Base-by-base conservation (phyloP, 306 rosid species). In the Styphnolobium japonicum region DNA sequence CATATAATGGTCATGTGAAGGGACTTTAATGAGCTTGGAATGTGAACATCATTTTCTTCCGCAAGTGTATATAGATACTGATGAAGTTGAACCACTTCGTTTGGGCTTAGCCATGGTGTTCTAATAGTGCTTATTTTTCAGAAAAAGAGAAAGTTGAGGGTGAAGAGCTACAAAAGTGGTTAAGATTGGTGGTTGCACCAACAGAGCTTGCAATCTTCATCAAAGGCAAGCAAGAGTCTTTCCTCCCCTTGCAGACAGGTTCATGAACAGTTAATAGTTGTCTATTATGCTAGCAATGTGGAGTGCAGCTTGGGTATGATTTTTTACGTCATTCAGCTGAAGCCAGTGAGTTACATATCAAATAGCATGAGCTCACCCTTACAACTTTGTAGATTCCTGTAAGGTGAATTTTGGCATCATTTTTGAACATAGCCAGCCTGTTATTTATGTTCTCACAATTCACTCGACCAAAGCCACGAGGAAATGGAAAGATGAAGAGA, bases 121-220 rank as follows among this genome's bases (percentile, higher is more conserved):
- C 78, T 86, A 75, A 83, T 77, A 5, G 51, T 76, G 51, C 80
- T 86, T 80, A 23, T 85, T 87, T 10, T 84, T 43, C 92, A 94
- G 98, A 88, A 71, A 94, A 88, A 52, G 98, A 94, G 87, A 94
- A 92, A 83, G 94, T 92, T 21, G 97, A 92, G 88, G 98, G 98
- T 25, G 93, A 90, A 71, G 98, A 94, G 85, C 88, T 94, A 67
- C 96, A 90, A 15, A 73, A 89, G 73, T 94, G 98, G 98, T 74
- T 94, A 87, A 89, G 87, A 84, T 36, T 81, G 86, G 98, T 94
- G 63, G 96, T 94, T 82, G 93, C 97, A 3, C 98, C 98, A 10
- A 75, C 88, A 49, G 98, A 94, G 83, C 87, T 94, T 79, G 76
- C 87, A 14, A 19, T 78, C 39, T 94, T 94, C 57, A 21, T 92